These are phyloP conservation scores for Gaultheria prostrata DNA, from an alignment of 148 eudicot species.

Conservation along the genomic window DNA sequence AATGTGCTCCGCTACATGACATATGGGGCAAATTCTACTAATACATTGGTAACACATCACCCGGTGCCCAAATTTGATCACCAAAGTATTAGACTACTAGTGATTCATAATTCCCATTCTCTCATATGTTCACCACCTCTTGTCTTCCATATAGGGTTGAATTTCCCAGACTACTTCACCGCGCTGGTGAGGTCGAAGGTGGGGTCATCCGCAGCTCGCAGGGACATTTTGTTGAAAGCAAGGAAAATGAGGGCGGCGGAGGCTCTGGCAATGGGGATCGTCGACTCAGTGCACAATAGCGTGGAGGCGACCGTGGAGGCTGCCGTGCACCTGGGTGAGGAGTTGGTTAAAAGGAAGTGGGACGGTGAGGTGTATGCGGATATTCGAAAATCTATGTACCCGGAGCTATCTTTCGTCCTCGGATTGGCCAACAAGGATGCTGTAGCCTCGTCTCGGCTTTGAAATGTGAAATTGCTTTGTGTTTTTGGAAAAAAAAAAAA, in stretches of 20 bases:
- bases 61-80: too few species aligned
- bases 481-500: background rate
- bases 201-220: conserved; percentile 23
- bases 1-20: too few species aligned
- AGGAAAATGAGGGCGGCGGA: conserved; percentile 35
- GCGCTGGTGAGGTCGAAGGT: conserved; percentile 39
- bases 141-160: conserved; percentile 29
- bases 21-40: too few species aligned
- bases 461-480: conserved; percentile 4
- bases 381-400: conserved; percentile 39
- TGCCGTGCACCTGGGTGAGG: conserved; percentile 29
- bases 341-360: conserved; percentile 37
- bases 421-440: conserved; percentile 23
- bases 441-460: conserved; percentile 26
- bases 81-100: too few species aligned
- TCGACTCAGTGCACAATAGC: conserved; percentile 30
- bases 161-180: conserved; percentile 48
- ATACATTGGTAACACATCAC: too few species aligned
- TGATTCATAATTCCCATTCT: too few species aligned
- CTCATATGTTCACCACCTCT: background rate
- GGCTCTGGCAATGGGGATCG: conserved; percentile 43
- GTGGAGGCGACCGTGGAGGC: conserved; percentile 33
- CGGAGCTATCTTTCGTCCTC: conserved; percentile 30
- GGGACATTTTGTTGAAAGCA: conserved; percentile 37
- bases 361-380: conserved; percentile 36